Evolutionary conservation across 768 basidiomycete species (phyloP), one percentile per base, ranked within the genome.

Genomic region (Rhizopogon roseolus): DNA sequence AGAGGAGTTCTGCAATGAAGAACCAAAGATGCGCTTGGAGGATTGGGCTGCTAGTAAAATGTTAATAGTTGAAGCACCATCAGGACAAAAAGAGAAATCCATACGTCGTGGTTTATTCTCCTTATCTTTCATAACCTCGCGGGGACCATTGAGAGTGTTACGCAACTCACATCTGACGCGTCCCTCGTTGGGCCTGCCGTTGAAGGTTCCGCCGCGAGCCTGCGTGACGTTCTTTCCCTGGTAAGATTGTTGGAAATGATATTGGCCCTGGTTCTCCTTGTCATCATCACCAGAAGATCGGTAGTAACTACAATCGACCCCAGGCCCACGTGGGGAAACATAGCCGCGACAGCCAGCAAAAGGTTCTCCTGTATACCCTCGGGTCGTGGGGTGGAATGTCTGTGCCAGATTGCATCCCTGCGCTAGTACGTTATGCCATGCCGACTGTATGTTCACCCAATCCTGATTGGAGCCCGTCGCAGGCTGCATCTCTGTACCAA

Each of bases 51-150:
- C 85, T 88, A 63, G 51, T 17, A 1, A 19, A 38, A 45, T 43
- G 44, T 46, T 48, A 50, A 53, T 34, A 36, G 14, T 25, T 36
- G 16, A 55, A 42, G 13, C 25, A 22, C 53, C 22, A 38, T 14
- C 32, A 44, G 28, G 49, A 25, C 36, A 50, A 39, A n/a, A 49
- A 29, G 22, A 40, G 22, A 29, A 37, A 32, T 1, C 73, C 83
- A 70, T 67, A 89, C 87, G 80, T 58, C 76, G 75, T 29, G 64
- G 69, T 61, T 78, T 85, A 63, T 75, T 78, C 49, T 80, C 78
- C 66, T 76, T 85, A 60, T 73, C 75, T 58, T 75, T 79, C 60
- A 68, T 78, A 25, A 64, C 66, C 41, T 70, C 71, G 49, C 67
- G 66, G 22, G 61, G 59, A 11, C 67, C 56, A 17, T 69, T 63